Evolutionary conservation across 192 early-diverging fungal genomes (phyloP).

Genomic region (Funneliformis geosporum): DNA sequence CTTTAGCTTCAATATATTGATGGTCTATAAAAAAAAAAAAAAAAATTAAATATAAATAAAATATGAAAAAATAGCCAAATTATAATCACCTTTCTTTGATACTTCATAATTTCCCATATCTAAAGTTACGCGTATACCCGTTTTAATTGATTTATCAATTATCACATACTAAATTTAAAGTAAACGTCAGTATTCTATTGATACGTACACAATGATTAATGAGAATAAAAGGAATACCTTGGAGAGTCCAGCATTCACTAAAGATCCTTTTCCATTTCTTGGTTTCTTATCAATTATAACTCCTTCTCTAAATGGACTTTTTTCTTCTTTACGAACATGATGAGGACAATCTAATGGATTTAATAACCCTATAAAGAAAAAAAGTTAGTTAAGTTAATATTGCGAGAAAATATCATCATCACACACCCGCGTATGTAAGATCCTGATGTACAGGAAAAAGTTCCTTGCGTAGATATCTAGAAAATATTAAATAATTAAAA

Average conservation of each 20-base stretch:
- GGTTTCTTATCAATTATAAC: slow-evolving; percentile 47
- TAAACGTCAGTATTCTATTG: not conserved
- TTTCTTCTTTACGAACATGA: slow-evolving; percentile 63
- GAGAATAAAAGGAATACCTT: slow-evolving; percentile 12
- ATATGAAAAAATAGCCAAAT: too few species aligned
- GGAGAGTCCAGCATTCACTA: slow-evolving; percentile 55
- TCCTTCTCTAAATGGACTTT: slow-evolving; percentile 61
- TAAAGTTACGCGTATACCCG: slow-evolving; percentile 64
- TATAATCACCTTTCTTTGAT: not conserved
- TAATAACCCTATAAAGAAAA: slow-evolving; percentile 49
- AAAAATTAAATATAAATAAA: slow-evolving; percentile 6
- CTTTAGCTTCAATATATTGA: slow-evolving; percentile 51
- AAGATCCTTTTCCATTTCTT: slow-evolving; percentile 35
- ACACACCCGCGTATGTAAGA: slow-evolving; percentile 57
- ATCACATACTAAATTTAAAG: slow-evolving; percentile 38
- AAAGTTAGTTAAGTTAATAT: slow-evolving; percentile 4
- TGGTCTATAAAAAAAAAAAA: slow-evolving; percentile 15
- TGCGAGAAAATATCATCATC: not conserved
- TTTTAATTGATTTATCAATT: slow-evolving; percentile 54
- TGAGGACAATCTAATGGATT: slow-evolving; percentile 70
- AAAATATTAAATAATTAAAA: not conserved
- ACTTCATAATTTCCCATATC: slow-evolving; percentile 40
- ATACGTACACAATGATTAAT: not conserved
- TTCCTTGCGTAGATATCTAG: slow-evolving; percentile 61
- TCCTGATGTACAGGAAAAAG: slow-evolving; percentile 69